Base-by-base conservation (phyloP, 148 eudicot species). In the Persicaria maculosa region DNA sequence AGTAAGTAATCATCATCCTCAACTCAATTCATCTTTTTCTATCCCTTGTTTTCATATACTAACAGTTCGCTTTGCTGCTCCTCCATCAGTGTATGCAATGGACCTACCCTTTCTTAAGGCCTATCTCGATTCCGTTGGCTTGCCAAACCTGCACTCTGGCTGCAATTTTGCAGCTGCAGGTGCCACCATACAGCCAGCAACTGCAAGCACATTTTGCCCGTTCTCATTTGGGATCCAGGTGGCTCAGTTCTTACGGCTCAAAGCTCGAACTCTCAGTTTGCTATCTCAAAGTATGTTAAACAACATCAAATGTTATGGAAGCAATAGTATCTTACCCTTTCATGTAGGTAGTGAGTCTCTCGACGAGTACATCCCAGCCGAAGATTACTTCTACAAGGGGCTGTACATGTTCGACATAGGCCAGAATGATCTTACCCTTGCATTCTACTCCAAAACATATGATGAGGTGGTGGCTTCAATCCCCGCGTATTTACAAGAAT, bases 361-460 rank as follows among this genome's bases (percentile, higher is more conserved):
- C 6, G 72, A 11, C n/a, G 54, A 70, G 14, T 79, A 57, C 57
- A 54, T 79, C 20, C 81, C 81, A 5, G 47, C 7, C 62, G 78
- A 75, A 50, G 78, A 75, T 40, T 71, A 75, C 68, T 79, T 79
- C 64, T 62, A 11, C 45, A 73, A 79, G 67, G 81, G 81, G 4
- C 50, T 75, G 4, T 79, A 79, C 74, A 79, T 71, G 75, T 79
- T 79, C 16, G 81, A 79, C 70, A 79, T 79, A 45, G 81, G 81
- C 50, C 81, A 79, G 71, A 79, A 79, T 58, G 81, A 79, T 59
- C 68, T 79, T 36, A 78, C 77, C 61, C 72, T 75, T 50, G 78
- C 75, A 50, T 75, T 79, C 50, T 59, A 58, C 68, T 79, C 65
- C 22, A 75, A 71, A 40, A 20, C 78, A 45, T 67, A 50, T 58